Evolutionary conservation across 2,329 filamentous ascomycete species (phyloP), one percentile per base, ranked within the genome.

Genomic region (Chaetomiaceae sp.): DNA sequence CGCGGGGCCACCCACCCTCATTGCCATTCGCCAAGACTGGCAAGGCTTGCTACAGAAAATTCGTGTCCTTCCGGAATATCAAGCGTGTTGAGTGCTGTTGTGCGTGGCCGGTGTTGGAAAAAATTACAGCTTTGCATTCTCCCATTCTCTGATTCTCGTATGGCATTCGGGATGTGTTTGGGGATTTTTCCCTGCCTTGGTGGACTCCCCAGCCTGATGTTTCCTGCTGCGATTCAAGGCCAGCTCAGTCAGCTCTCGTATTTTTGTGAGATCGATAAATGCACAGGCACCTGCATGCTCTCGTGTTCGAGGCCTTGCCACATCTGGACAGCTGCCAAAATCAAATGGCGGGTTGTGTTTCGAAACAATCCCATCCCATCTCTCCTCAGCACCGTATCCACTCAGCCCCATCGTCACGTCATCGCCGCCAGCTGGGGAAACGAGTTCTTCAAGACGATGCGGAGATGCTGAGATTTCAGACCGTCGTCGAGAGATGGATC

Each of bases 21-120:
- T n/a, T n/a, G n/a, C n/a, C n/a, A n/a, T n/a, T n/a, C n/a, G 27
- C 13, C 25, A 44, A 23, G 27, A 27, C 27, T 13, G 10, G 21
- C 38, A 27, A 6, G 16, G 21, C 17, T 17, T n/a, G 38, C 41
- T 51, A 51, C 51, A 50, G 27, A 41, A 41, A 37, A 46, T 35
- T 14, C 17, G 8, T 35, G n/a, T n/a, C n/a, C n/a, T n/a, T n/a
- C n/a, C n/a, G n/a, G n/a, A n/a, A n/a, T n/a, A n/a, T n/a, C n/a
- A n/a, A n/a, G n/a, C n/a, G n/a, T n/a, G n/a, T n/a, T n/a, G n/a
- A n/a, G n/a, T n/a, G n/a, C n/a, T n/a, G n/a, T n/a, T n/a, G n/a
- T n/a, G n/a, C n/a, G n/a, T n/a, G n/a, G n/a, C n/a, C n/a, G n/a
- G n/a, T n/a, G n/a, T n/a, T n/a, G n/a, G n/a, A n/a, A n/a, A n/a